phyloP scores from a whole-genome alignment of 1,139 yeast genomes.

The Nadsonia starkeyi-henricii region DNA sequence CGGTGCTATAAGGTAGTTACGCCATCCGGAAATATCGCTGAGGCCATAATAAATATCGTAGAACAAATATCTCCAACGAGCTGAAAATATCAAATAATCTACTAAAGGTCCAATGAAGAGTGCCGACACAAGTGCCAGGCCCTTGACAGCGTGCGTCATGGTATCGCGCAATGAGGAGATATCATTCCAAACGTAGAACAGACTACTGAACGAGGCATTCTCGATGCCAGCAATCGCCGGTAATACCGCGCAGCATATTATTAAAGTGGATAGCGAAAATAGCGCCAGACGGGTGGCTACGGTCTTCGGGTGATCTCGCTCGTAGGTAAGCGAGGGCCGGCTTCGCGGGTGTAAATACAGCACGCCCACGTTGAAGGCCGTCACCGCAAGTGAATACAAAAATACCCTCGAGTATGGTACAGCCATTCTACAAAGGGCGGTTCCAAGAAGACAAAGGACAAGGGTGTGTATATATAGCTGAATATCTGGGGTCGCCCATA shows the following conservation, averaged over 20 bases:
- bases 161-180: no score
- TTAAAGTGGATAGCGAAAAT: background rate
- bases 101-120: background rate
- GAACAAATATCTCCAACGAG: background rate
- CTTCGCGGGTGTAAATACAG: background rate
- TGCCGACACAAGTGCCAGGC: background rate
- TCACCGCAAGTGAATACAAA: background rate
- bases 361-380: background rate
- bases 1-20: constrained; percentile 72
- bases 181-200: no score
- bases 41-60: background rate
- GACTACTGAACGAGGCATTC: no score
- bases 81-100: background rate
- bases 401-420: no score
- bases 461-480: no score
- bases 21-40: constrained; percentile 26
- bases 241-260: background rate
- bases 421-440: no score
- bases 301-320: background rate
- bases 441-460: no score
- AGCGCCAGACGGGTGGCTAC: background rate
- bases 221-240: no score
- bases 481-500: no score
- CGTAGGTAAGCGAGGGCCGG: background rate
- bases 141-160: no score